These are phyloP conservation scores for Allium cepa DNA, from an alignment of 106 monocot genomes.

Conservation along the genomic window DNA sequence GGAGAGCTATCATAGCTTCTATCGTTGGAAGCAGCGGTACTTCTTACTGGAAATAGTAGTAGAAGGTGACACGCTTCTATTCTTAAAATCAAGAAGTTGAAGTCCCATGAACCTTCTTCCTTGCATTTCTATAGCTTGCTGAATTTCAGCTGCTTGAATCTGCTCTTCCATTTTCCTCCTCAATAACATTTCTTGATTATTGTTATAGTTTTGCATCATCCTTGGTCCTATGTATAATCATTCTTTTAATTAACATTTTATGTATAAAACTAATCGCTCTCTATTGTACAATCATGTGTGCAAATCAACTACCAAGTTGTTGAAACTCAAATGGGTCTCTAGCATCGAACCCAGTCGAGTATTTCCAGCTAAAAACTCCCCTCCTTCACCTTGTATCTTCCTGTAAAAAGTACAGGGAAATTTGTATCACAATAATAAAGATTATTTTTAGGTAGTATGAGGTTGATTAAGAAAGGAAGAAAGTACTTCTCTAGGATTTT, in stretches of 20 bases:
- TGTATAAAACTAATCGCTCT: no score
- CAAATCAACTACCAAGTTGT: slow-evolving; percentile 37
- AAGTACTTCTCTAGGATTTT: slow-evolving; percentile 30
- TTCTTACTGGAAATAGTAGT: not conserved
- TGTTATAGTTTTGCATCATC: slow-evolving; percentile 29
- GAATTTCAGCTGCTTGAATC: slow-evolving; percentile 35
- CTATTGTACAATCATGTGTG: no score
- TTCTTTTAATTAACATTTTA: slow-evolving; percentile 2
- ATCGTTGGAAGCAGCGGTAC: no score
- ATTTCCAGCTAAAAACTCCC: slow-evolving; percentile 52
- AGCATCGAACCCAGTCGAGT: slow-evolving; percentile 52
- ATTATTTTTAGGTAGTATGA: not conserved
- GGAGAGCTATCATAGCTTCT: no score
- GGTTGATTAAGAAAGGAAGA: not conserved
- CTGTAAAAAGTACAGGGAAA: no score
- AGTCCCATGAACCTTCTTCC: slow-evolving; percentile 59
- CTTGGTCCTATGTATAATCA: no score
- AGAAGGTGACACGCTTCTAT: slow-evolving; percentile 8
- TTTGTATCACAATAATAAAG: no score
- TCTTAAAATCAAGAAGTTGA: slow-evolving; percentile 1
- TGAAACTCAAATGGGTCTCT: slow-evolving; percentile 71
- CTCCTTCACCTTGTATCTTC: slow-evolving; percentile 42
- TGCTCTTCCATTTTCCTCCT: slow-evolving; percentile 67
- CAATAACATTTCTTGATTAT: slow-evolving; percentile 37
- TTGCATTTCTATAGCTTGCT: slow-evolving; percentile 77